These are phyloP conservation scores for Salvia miltiorrhiza DNA, from an alignment of 257 asterid genomes.

Conservation along the genomic window DNA sequence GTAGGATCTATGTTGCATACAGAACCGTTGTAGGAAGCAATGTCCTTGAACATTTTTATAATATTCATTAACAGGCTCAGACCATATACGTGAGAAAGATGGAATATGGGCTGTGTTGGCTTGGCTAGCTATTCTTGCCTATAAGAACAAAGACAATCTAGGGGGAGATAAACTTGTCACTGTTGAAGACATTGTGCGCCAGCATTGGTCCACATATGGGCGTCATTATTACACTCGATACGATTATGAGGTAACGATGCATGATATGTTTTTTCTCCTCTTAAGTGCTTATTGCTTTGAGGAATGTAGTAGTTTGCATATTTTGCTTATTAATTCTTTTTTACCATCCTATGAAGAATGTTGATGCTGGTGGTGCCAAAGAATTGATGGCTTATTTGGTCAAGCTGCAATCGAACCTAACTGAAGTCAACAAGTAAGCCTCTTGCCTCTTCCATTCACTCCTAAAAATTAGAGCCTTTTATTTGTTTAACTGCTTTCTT, in stretches of 20 bases:
- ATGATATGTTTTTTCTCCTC: conserved; percentile 4
- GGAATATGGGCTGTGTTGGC: conserved; percentile 99
- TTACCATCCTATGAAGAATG: conserved; percentile 56
- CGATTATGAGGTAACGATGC: conserved; percentile 75
- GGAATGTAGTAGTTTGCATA: conserved; percentile 3
- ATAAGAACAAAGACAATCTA: conserved; percentile 76
- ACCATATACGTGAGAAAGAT: conserved; percentile 96
- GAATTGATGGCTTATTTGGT: conserved; percentile 91
- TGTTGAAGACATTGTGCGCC: conserved; percentile 93
- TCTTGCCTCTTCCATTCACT: neutral
- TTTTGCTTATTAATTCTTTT: conserved; percentile 1
- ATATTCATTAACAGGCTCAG: conserved; percentile 64
- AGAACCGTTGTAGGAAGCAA: neutral
- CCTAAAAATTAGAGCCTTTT: neutral
- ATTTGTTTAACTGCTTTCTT: no score
- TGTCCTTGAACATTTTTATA: conserved; percentile 2
- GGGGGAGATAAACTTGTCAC: conserved; percentile 73
- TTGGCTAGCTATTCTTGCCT: conserved; percentile 90
- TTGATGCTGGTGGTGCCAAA: conserved; percentile 82
- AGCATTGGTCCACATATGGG: conserved; percentile 91
- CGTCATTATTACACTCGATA: conserved; percentile 98
- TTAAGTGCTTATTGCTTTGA: neutral
- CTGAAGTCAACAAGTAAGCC: conserved; percentile 77
- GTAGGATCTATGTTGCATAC: conserved; percentile 34
- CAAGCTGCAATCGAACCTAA: conserved; percentile 75